Percentiles rank a stretch among this genome's conserved stretches.
Conservation (phyloP, 805 yeast genomes). For the Ogataea nitratoaversa region DNA sequence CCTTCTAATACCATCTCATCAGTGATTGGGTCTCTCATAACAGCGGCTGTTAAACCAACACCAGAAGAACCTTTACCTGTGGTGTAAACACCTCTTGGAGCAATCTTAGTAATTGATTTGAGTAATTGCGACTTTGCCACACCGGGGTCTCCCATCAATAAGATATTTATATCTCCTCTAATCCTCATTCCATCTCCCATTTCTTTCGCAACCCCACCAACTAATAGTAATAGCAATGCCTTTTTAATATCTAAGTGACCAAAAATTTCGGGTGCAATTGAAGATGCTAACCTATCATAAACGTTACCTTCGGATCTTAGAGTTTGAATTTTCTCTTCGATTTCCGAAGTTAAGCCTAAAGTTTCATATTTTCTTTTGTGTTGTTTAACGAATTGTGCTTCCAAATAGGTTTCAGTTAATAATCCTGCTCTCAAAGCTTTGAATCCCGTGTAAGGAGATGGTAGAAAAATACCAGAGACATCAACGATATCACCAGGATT, state of each 20-base stretch:
- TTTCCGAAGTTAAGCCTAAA: constrained; percentile 52
- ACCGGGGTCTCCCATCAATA: constrained; percentile 99
- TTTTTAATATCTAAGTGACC: constrained; percentile 94
- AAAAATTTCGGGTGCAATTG: constrained; percentile 96
- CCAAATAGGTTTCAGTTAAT: constrained; percentile 88
- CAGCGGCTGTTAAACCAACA: constrained; percentile 98
- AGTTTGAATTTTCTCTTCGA: constrained; percentile 49
- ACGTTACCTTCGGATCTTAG: constrained; percentile 62
- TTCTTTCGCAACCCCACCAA: constrained; percentile 94
- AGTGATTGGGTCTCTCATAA: constrained; percentile 97
- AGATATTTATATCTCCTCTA: constrained; percentile 93
- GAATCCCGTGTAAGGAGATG: constrained; percentile 94
- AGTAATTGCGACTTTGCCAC: constrained; percentile 96
- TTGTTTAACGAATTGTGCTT: constrained; percentile 80
- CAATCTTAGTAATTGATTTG: constrained; percentile 84
- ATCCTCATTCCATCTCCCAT: constrained; percentile 96
- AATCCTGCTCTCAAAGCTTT: constrained; percentile 89
- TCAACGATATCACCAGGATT: constrained; percentile 96
- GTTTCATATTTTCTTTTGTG: constrained; percentile 84
- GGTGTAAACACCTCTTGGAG: constrained; percentile 95
- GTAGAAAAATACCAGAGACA: constrained; percentile 86
- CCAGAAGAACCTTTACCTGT: constrained; percentile 99
- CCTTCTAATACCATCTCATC: constrained; percentile 98
- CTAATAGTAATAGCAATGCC: constrained; percentile 74
- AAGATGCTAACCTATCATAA: constrained; percentile 74